A percentile compares a stretch with the other conserved stretches of the same genome.
Conservation (phyloP, 192 early-diverging fungal genomes). For the Entomortierella chlamydospora region DNA sequence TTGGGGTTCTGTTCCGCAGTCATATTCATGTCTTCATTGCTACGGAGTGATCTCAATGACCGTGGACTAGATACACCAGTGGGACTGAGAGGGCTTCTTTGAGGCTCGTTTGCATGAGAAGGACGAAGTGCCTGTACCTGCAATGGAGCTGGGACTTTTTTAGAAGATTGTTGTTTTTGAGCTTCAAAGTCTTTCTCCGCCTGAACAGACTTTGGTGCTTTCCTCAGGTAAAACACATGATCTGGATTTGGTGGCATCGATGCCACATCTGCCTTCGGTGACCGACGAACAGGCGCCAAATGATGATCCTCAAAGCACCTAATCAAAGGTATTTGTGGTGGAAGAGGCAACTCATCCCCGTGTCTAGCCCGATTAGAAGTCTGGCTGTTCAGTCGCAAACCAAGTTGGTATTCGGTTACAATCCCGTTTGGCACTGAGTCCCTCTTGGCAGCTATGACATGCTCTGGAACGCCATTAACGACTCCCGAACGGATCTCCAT, state of each 20-base stretch:
- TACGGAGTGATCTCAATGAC: slow-evolving; percentile 26
- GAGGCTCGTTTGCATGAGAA: slow-evolving; percentile 1
- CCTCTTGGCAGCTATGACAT: slow-evolving; percentile 24
- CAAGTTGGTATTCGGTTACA: slow-evolving; percentile 45
- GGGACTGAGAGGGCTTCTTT: slow-evolving; percentile 32
- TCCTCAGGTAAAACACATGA: slow-evolving; percentile 34
- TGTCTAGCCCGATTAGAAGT: slow-evolving; percentile 20
- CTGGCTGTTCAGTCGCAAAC: slow-evolving; percentile 19
- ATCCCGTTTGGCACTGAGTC: slow-evolving; percentile 24
- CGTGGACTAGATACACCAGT: slow-evolving; percentile 23
- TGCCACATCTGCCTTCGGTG: slow-evolving; percentile 46
- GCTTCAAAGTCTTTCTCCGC: slow-evolving; percentile 21
- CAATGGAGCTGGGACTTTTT: slow-evolving; percentile 33
- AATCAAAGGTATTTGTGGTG: slow-evolving; percentile 22
- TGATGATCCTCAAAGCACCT: slow-evolving; percentile 49
- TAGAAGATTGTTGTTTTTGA: slow-evolving; percentile 9
- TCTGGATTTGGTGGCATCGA: slow-evolving; percentile 44
- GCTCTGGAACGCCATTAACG: slow-evolving; percentile 53
- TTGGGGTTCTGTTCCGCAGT: not conserved
- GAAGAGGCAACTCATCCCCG: slow-evolving; percentile 35
- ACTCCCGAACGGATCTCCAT: slow-evolving; percentile 60
- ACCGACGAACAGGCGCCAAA: slow-evolving; percentile 36
- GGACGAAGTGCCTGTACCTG: slow-evolving; percentile 29
- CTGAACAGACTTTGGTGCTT: slow-evolving; percentile 29
- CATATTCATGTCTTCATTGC: slow-evolving; percentile 15